A percentile compares a stretch with the other conserved stretches of the same genome.
Conservation (phyloP, 78 protist species). For the Diacronema lutheri region DNA sequence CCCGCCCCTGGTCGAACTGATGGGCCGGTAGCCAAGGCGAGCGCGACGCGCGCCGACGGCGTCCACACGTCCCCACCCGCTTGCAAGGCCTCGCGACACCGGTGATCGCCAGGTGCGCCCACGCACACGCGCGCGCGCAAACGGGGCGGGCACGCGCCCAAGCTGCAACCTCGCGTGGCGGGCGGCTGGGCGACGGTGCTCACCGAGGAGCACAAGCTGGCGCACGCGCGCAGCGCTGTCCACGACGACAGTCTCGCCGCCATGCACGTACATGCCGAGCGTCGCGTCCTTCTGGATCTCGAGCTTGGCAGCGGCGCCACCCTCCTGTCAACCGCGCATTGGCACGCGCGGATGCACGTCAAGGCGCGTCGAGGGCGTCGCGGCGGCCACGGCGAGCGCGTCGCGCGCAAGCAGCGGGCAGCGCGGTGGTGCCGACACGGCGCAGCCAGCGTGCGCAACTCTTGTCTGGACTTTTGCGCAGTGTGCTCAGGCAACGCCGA, state of each 20-base stretch:
- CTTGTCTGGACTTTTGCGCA: too few relatives aligned
- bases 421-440: too few relatives aligned
- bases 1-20: background rate
- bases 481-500: too few relatives aligned
- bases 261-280: background rate
- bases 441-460: too few relatives aligned
- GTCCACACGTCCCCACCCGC: constrained; percentile 41
- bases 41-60: constrained; percentile 54
- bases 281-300: background rate
- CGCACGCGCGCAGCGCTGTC: background rate
- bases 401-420: too few relatives aligned
- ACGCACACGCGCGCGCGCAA: background rate
- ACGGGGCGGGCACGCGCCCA: too few relatives aligned
- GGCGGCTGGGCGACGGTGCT: too few relatives aligned
- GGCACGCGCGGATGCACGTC: too few relatives aligned
- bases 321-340: too few relatives aligned
- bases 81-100: constrained; percentile 32
- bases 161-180: too few relatives aligned
- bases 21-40: background rate
- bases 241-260: background rate
- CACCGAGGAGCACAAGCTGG: background rate
- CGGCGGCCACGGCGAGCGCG: too few relatives aligned
- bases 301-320: background rate
- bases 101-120: constrained; percentile 6
- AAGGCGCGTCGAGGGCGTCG: too few relatives aligned